Evolutionary conservation across 192 early-diverging fungal species (phyloP).

Genomic region (Allomyces arbusculus): DNA sequence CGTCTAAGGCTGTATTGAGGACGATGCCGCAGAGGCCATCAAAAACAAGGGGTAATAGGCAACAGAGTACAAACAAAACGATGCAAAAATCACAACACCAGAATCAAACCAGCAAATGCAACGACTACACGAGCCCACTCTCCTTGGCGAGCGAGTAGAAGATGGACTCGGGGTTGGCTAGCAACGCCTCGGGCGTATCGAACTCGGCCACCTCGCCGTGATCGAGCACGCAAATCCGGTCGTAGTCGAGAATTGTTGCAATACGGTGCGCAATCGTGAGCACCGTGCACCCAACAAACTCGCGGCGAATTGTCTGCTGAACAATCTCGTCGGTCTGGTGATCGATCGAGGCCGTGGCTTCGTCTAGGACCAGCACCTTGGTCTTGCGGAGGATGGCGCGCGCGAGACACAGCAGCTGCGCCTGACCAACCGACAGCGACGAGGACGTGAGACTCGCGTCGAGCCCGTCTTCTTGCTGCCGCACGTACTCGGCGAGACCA

Average conservation of each 20-base stretch:
- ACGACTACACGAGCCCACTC: too few relatives aligned
- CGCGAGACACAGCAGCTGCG: constrained; percentile 33
- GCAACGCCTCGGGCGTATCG: constrained; percentile 38
- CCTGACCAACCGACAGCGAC: constrained; percentile 23
- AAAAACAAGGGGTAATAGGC: too few relatives aligned
- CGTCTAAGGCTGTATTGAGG: too few relatives aligned
- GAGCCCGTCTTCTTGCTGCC: constrained; percentile 12
- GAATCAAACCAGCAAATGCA: too few relatives aligned
- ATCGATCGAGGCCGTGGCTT: constrained; percentile 33
- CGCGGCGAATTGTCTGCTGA: constrained; percentile 4
- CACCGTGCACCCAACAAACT: constrained; percentile 1
- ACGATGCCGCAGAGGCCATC: too few relatives aligned
- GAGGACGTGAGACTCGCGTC: constrained; percentile 2
- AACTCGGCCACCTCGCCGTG: constrained; percentile 46
- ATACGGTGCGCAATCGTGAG: constrained; percentile 10
- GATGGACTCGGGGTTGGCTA: constrained; percentile 14
- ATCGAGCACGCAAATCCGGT: constrained; percentile 56
- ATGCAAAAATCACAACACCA: too few relatives aligned
- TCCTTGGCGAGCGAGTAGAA: too few relatives aligned
- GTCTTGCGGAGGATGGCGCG: constrained; percentile 27
- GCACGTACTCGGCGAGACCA: constrained; percentile 15
- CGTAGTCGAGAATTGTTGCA: constrained; percentile 23
- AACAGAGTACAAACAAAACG: too few relatives aligned
- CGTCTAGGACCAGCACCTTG: constrained; percentile 32
- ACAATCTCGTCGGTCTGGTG: constrained; percentile 10